Evolutionary conservation across 495 filamentous ascomycete genomes (phyloP).

Genomic region (Penicillium lividum): DNA sequence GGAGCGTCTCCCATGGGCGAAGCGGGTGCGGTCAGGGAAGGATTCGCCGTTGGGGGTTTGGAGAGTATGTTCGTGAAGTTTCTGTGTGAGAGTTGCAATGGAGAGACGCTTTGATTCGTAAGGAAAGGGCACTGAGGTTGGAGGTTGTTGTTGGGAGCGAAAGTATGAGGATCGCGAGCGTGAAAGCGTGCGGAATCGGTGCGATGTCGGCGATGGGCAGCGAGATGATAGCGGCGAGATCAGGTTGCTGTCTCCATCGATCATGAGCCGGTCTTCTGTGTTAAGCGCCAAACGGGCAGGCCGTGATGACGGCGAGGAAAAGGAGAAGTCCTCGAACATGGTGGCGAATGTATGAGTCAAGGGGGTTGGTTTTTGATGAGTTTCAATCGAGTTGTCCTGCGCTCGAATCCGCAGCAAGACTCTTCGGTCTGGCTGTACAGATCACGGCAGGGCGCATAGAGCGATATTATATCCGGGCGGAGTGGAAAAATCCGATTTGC

Average conservation of each 20-base stretch:
- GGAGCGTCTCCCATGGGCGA: conserved; percentile 9
- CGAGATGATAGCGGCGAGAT: conserved; percentile 50
- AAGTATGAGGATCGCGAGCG: conserved; percentile 40
- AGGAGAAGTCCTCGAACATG: conserved; percentile 53
- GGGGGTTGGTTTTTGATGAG: not conserved
- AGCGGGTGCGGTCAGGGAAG: conserved; percentile 7
- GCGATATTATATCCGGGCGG: conserved; percentile 3
- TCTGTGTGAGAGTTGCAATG: conserved; percentile 45
- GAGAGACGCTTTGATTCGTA: conserved; percentile 47
- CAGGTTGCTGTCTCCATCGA: conserved; percentile 41
- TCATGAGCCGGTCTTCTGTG: conserved; percentile 41
- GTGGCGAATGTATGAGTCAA: conserved; percentile 11
- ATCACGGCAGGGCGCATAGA: conserved; percentile 9
- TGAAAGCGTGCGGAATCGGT: conserved; percentile 36
- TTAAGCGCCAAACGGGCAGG: conserved; percentile 37
- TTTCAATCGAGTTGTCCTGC: conserved; percentile 5
- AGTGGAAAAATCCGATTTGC: conserved; percentile 15
- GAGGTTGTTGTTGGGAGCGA: conserved; percentile 37
- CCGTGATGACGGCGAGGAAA: conserved; percentile 43
- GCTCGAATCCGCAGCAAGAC: conserved; percentile 20
- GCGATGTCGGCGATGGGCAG: conserved; percentile 47
- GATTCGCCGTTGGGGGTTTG: conserved; percentile 22
- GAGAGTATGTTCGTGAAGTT: conserved; percentile 49
- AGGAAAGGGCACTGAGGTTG: conserved; percentile 47
- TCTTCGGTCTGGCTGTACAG: conserved; percentile 8